Evolutionary conservation across 305 asterid species (phyloP).

Genomic region (Solanum hybrid): DNA sequence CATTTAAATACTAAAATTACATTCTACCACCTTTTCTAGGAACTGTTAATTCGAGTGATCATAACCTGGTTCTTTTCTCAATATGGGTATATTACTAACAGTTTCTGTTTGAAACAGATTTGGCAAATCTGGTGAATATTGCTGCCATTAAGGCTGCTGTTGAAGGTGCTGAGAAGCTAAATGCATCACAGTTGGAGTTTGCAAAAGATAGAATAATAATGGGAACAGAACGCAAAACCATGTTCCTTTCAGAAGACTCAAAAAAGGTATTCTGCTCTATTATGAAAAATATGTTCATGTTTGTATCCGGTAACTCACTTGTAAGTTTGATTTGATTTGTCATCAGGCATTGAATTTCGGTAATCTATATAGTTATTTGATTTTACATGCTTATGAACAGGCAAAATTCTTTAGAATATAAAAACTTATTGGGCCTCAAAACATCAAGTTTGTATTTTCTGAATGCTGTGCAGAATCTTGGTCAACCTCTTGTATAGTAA

Average conservation of each 20-base stretch:
- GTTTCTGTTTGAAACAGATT: slow-evolving; percentile 44
- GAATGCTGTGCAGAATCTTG: background rate
- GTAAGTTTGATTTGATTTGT: background rate
- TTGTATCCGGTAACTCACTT: background rate
- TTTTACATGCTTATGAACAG: background rate
- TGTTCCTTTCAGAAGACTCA: slow-evolving; percentile 84
- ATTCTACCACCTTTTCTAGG: background rate
- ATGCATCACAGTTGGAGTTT: slow-evolving; percentile 70
- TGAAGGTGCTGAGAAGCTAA: slow-evolving; percentile 91
- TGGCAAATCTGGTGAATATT: slow-evolving; percentile 93
- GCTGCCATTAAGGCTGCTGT: slow-evolving; percentile 99
- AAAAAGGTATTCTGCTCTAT: slow-evolving; percentile 40
- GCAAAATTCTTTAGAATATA: background rate
- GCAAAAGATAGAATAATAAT: slow-evolving; percentile 96
- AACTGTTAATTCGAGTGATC: background rate
- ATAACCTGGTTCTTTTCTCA: background rate
- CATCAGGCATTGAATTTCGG: background rate
- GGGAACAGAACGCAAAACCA: slow-evolving; percentile 98
- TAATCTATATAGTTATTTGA: background rate
- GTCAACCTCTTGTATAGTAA: background rate
- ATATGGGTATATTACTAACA: background rate
- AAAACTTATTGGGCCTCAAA: background rate
- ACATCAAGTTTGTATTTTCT: background rate
- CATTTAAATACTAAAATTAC: background rate
- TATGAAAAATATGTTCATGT: background rate